Evolutionary conservation across 331 rosid genomes (phyloP).

Genomic region (Quercus lobata): DNA sequence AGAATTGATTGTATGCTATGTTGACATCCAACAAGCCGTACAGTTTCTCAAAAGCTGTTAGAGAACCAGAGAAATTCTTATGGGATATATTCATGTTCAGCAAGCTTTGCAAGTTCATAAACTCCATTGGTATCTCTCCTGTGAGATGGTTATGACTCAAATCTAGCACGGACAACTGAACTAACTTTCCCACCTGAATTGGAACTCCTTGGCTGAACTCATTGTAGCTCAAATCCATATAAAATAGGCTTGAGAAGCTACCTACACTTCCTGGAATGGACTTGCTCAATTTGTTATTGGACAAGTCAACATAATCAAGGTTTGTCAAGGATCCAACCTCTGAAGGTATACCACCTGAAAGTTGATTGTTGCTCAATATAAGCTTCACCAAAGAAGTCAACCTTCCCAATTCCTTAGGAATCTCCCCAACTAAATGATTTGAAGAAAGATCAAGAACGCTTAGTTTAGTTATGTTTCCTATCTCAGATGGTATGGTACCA

Average conservation of each 20-base stretch:
- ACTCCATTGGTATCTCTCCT: conserved; percentile 30
- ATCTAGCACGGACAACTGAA: conserved; percentile 30
- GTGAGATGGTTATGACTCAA: conserved; percentile 23
- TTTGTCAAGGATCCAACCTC: conserved; percentile 29
- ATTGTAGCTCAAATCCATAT: conserved; percentile 46
- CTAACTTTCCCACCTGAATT: conserved; percentile 13
- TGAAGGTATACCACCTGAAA: conserved; percentile 36
- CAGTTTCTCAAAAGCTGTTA: conserved; percentile 24
- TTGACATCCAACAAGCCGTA: conserved; percentile 14
- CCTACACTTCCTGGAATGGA: conserved; percentile 28
- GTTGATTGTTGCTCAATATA: conserved; percentile 26
- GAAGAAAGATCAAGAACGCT: conserved; percentile 35
- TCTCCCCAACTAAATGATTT: conserved; percentile 38
- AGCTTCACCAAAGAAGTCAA: conserved; percentile 20
- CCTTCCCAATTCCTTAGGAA: conserved; percentile 44
- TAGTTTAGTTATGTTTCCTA: conserved; percentile 32
- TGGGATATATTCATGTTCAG: conserved; percentile 45
- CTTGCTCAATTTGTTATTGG: conserved; percentile 26
- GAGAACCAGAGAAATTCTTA: conserved; percentile 39
- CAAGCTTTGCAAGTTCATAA: conserved; percentile 26
- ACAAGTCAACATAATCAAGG: conserved; percentile 31
- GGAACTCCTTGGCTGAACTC: conserved; percentile 34
- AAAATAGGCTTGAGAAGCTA: not conserved
- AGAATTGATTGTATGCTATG: conserved; percentile 41
- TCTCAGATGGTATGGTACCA: conserved; percentile 36